Base-by-base conservation (phyloP, 2,329 filamentous ascomycete genomes). In the Hypoxylon sp. region DNA sequence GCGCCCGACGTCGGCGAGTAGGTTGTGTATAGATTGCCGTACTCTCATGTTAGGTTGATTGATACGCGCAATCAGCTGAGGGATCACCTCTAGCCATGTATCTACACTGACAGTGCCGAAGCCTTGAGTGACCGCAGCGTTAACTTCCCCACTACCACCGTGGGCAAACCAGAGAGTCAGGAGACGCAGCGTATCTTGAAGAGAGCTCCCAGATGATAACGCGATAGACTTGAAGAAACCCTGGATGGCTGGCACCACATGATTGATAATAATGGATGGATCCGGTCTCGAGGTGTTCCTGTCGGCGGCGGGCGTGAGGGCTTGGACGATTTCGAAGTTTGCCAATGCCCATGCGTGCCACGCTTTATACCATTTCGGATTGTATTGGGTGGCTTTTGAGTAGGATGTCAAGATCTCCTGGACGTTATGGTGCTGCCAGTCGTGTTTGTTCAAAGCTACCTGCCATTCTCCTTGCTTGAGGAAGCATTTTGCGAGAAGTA, bases 311-410 rank as follows among this genome's bases (percentile, higher is more conserved):
- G 91, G 86, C 7, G 90, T 88, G 63, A 96, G 83, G 0, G 91
- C 89, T 73, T 96, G 97, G 38, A 98, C 94, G 63, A 99, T 96
- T 80, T 99, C 95, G 75, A 99, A 99, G 80, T 99, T 99, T 59
- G 96, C 95, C 69, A 99, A 82, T 10, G 96, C 97, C 95, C 96
- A 99, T 0, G 96, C 93, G 80, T 99, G 96, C 96, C 96, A 99
- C 6, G 97, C 96, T 81, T 99, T 99, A 83, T 99, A 99, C 89
- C 95, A 99, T 67, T 91, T 90, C 34, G 93, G 91, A 78, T 99
- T 97, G 81, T 97, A 98, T 65, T 93, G 91, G 1, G 96, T 99
- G 1, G 97, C 97, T 65, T 94, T 91, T 17, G 90, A 90, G 79
- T 98, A 99, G 1, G 96, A 94, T n/a, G 89, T 87, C 23, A 99